Conservation (phyloP, 1,139 yeast genomes). For the Suhomyces maxii region DNA sequence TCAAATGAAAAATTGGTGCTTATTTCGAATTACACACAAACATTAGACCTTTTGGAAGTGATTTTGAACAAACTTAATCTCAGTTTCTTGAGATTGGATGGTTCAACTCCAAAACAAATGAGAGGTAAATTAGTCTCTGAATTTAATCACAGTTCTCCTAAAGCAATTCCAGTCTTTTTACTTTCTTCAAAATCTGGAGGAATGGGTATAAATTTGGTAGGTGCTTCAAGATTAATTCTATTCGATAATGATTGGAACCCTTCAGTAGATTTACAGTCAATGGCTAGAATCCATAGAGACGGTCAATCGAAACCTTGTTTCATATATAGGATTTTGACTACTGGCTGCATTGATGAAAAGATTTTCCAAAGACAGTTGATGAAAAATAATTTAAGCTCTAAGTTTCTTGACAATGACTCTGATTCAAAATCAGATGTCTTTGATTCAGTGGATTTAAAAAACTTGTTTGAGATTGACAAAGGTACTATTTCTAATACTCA, state of each 20-base stretch:
- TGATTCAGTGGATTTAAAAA: slow-evolving; percentile 64
- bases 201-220: slow-evolving; percentile 83
- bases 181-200: slow-evolving; percentile 95
- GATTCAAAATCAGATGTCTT: slow-evolving; percentile 46
- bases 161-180: slow-evolving; percentile 61
- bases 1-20: slow-evolving; percentile 74
- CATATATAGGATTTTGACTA: slow-evolving; percentile 77
- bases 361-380: slow-evolving; percentile 91
- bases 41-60: slow-evolving; percentile 72
- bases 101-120: slow-evolving; percentile 67
- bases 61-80: slow-evolving; percentile 53
- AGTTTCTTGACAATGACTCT: slow-evolving; percentile 62
- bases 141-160: slow-evolving; percentile 57
- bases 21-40: slow-evolving; percentile 87
- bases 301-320: slow-evolving; percentile 82
- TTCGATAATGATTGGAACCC: slow-evolving; percentile 97
- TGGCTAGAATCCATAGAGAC: slow-evolving; percentile 94
- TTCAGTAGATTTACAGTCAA: slow-evolving; percentile 87
- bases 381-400: slow-evolving; percentile 77
- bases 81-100: slow-evolving; percentile 71
- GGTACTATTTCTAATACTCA: slow-evolving; percentile 73
- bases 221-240: slow-evolving; percentile 81
- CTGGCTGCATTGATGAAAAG: slow-evolving; percentile 94
- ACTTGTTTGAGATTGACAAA: slow-evolving; percentile 62
- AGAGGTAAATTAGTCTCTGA: slow-evolving; percentile 66